These are phyloP conservation scores for Xylariomycetidae sp. DNA, from an alignment of 2,329 filamentous ascomycete genomes.

Conservation along the genomic window DNA sequence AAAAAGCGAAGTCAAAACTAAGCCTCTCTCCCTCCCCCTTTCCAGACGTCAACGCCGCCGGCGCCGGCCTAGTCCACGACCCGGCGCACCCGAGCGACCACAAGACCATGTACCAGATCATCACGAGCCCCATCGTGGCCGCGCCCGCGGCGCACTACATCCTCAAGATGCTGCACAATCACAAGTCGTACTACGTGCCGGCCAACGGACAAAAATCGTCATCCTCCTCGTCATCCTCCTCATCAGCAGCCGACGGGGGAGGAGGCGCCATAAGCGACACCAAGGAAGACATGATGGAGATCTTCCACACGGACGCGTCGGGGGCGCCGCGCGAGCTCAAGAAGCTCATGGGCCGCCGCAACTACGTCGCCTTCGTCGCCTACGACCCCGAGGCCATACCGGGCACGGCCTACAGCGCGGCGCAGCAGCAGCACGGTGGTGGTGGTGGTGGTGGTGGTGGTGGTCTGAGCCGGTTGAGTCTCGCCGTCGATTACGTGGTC, in stretches of 20 bases:
- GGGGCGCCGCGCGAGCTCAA: slow-evolving; percentile 79
- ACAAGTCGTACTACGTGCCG: slow-evolving; percentile 87
- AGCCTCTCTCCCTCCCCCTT: neutral
- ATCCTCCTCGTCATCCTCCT: no score
- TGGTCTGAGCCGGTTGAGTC: slow-evolving; percentile 68
- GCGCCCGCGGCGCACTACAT: slow-evolving; percentile 81
- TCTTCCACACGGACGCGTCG: slow-evolving; percentile 90
- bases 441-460: no score
- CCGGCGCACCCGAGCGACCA: slow-evolving; percentile 86
- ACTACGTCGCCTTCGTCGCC: slow-evolving; percentile 89
- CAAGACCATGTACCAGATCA: slow-evolving; percentile 99
- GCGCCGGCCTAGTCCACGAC: slow-evolving; percentile 91
- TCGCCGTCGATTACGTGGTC: slow-evolving; percentile 95
- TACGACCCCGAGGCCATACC: slow-evolving; percentile 79
- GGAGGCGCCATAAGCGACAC: slow-evolving; percentile 72
- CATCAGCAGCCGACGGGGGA: no score
- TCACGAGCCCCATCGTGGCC: slow-evolving; percentile 87
- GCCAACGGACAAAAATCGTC: slow-evolving; percentile 75
- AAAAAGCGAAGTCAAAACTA: no score
- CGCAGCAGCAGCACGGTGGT: slow-evolving; percentile 36
- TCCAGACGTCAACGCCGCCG: slow-evolving; percentile 78
- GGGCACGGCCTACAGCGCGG: slow-evolving; percentile 26
- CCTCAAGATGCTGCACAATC: slow-evolving; percentile 91
- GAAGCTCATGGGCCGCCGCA: slow-evolving; percentile 87
- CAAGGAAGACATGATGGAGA: slow-evolving; percentile 99